Evolutionary conservation across 2,329 filamentous ascomycete genomes (phyloP), one percentile per base, ranked within the genome.

Genomic region (Pestalotiopsis sp.): DNA sequence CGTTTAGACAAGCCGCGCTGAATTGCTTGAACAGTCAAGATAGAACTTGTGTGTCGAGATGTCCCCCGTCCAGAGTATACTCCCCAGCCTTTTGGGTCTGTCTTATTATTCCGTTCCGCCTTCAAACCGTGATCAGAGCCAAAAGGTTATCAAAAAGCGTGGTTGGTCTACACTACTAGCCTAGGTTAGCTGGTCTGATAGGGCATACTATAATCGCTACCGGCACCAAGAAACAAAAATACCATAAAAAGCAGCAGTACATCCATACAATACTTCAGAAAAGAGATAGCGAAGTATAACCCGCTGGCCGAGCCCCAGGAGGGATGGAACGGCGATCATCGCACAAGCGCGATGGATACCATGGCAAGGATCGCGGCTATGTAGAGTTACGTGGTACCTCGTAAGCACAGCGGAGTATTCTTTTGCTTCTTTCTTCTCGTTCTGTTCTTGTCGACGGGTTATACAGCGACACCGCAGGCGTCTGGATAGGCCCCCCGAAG

Each of bases 331-430:
- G 70, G 69, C 70, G 74, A 77, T 77, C 76, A 75, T 76, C 74
- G 75, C 75, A 75, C 76, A 75, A 73, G 73, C 72, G 72, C 70
- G 71, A 75, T 74, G 73, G 73, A 72, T 73, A 58, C 70, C 69
- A 65, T 23, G 73, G 72, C 76, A 73, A 72, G 74, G 73, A 76
- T 72, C 68, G 71, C 73, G 69, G 72, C 72, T 72, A 68, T 52
- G 58, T 58, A 13, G 61, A 60, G 63, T 41, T 56, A 56, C 65
- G 70, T 61, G 68, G 57, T 49, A 59, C 67, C 45, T 52, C 66
- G 62, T 70, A 67, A 69, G 69, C 68, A 67, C 66, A 68, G 64
- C 71, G 69, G 66, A 60, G 57, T 27, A 52, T 56, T 45, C 58
- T 23, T 66, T 25, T 57, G 27, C 6, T 39, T 36, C 25, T 59